Evolutionary conservation across 306 rosid species (phyloP), one percentile per base, ranked within the genome.

Genomic region (Calophaca sinica): DNA sequence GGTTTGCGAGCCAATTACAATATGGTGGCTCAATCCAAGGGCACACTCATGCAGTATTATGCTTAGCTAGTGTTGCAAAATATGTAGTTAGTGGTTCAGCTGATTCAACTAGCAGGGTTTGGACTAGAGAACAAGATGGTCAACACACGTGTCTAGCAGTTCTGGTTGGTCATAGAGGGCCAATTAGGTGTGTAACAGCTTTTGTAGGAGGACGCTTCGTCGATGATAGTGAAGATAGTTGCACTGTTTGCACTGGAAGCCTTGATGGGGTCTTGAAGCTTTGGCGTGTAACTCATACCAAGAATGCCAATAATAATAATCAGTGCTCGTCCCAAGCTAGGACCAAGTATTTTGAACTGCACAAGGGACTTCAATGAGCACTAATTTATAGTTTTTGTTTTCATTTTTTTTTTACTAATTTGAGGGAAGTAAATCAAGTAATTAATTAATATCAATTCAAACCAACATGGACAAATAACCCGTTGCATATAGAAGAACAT

Each of bases 21-120:
- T 94, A 94, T 28, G 94, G 96, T 35, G 96, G 97, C 0, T 88
- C 98, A 11, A 86, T 94, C n/a, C 94, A 88, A 72, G 98, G 98
- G 5, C 98, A 94, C 72, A 91, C 93, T 0, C 98, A 94, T 63
- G 94, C 97, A 2, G 90, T 94, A 2, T 77, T 94, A 90, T 88
- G 93, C 38, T 68, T 94, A 33, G 86, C 90, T 2, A 88, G 85
- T 49, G 93, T 85, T 55, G 88, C 79, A 0, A 88, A 75, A 45
- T 91, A 75, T 26, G 82, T 90, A 8, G 90, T 94, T 0, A 89
- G 98, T 66, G 98, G 97, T 2, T 91, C 98, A 0, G 97, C 98
- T 0, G 98, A 94, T 78, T 81, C 93, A 32, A 90, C 97, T 0
- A 64, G 96, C 59, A 82, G 96, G 74, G 88, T 94, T 65, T 94